Conservation (phyloP, 2,329 filamentous ascomycete genomes). For the Colletotrichum sp. region DNA sequence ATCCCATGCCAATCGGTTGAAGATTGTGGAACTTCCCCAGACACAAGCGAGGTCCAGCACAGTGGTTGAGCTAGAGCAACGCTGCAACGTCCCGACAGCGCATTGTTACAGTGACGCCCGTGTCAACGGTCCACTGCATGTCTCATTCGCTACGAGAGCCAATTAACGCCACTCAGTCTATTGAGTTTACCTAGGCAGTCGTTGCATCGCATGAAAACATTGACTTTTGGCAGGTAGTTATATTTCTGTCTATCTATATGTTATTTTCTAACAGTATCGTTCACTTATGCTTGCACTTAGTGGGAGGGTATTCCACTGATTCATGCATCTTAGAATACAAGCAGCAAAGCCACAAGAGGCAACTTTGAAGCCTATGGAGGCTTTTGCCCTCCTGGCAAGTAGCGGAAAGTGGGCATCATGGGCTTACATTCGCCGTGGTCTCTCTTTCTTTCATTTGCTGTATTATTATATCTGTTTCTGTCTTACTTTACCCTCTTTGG, state of each 20-base stretch:
- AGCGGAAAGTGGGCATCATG: not conserved
- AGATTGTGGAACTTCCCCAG: not conserved
- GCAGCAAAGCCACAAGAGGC: too few relatives aligned
- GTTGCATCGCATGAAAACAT: not conserved
- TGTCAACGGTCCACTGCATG: not conserved
- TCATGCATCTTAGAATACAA: not conserved
- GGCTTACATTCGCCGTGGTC: accelerated
- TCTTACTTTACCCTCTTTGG: accelerated
- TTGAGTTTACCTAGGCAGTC: not conserved
- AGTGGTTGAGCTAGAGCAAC: not conserved
- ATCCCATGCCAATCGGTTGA: not conserved
- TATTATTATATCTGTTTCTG: accelerated
- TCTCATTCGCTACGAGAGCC: not conserved
- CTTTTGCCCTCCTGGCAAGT: accelerated
- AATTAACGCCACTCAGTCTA: not conserved
- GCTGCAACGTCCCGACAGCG: not conserved
- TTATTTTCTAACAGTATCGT: not conserved
- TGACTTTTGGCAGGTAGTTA: not conserved
- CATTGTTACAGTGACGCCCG: not conserved
- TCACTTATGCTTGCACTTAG: accelerated
- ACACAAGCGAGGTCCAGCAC: not conserved
- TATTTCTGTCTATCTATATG: accelerated
- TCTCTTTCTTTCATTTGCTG: accelerated
- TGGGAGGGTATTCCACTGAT: too few relatives aligned
- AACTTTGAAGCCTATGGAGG: too few relatives aligned